phyloP scores from a whole-genome alignment of 805 yeast genomes.

The Candida gorgasii region DNA sequence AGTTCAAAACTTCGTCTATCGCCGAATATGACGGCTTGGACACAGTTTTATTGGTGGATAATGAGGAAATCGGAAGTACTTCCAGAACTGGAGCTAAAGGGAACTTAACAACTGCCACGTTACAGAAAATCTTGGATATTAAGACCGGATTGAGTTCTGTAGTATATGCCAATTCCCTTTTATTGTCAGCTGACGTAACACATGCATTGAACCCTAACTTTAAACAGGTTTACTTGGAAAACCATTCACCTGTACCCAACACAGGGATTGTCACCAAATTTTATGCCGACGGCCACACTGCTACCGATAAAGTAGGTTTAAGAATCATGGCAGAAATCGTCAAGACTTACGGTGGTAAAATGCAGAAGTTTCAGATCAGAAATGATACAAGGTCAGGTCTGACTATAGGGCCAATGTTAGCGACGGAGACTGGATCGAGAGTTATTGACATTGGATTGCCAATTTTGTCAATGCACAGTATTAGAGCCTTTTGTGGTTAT shows the following conservation, averaged over 20 bases:
- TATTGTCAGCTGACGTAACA: conserved; percentile 45
- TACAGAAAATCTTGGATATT: conserved; percentile 14
- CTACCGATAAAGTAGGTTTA: conserved; percentile 35
- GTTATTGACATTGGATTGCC: conserved; percentile 45
- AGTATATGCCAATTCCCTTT: conserved; percentile 32
- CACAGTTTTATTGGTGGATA: conserved; percentile 36
- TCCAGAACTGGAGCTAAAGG: conserved; percentile 43
- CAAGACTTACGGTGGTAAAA: conserved; percentile 20
- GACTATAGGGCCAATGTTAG: conserved; percentile 44
- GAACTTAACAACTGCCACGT: conserved; percentile 22
- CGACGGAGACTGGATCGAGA: conserved; percentile 35
- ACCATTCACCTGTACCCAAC: conserved; percentile 40
- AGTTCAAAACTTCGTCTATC: conserved; percentile 16
- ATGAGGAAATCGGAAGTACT: conserved; percentile 44
- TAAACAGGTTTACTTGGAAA: conserved; percentile 28
- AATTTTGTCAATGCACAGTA: conserved; percentile 44
- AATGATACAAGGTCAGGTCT: conserved; percentile 44
- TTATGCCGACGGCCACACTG: conserved; percentile 39
- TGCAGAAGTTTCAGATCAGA: conserved; percentile 42
- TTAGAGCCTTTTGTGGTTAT: conserved; percentile 38
- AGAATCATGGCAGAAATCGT: conserved; percentile 28
- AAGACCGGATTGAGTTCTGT: conserved; percentile 5
- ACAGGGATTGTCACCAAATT: conserved; percentile 38
- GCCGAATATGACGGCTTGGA: conserved; percentile 27
- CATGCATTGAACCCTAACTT: conserved; percentile 46